Conservation (phyloP, 169 alveolate species). For the Eimeria tenella region DNA sequence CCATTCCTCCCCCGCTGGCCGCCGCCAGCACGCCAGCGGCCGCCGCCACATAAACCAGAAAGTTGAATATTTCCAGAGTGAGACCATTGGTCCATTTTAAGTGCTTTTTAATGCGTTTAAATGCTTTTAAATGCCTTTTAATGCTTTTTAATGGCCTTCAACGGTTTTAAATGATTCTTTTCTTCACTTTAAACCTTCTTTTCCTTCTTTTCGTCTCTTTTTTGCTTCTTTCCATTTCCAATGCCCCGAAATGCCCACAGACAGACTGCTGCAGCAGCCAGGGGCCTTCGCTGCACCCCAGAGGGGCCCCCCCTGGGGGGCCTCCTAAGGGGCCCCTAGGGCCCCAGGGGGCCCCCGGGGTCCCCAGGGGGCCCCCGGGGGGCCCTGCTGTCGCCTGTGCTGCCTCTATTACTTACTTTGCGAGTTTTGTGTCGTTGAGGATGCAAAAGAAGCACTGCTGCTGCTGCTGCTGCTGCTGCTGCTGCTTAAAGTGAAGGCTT, state of each 20-base stretch:
- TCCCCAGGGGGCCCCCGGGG: no score
- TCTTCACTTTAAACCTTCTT: no score
- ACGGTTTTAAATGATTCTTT: no score
- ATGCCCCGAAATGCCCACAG: background rate
- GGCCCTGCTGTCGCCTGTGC: background rate
- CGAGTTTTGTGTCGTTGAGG: no score
- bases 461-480: constrained; percentile 2
- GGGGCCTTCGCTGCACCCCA: no score
- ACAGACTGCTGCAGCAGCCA: no score
- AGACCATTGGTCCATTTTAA: no score
- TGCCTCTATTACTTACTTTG: no score
- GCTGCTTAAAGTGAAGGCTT: background rate
- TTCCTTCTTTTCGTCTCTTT: background rate
- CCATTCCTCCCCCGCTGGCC: constrained; percentile 99
- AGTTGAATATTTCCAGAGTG: constrained; percentile 97
- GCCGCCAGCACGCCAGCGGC: constrained; percentile 98
- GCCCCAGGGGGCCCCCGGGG: no score
- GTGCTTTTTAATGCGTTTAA: no score
- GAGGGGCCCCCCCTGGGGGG: background rate
- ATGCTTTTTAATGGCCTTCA: no score
- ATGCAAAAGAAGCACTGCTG: background rate
- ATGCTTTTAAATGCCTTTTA: no score
- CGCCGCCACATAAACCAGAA: constrained; percentile 98
- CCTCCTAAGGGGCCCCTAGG: background rate
- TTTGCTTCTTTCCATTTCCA: background rate